Evolutionary conservation across 768 basidiomycete genomes (phyloP).

Genomic region (Suillus paluster): DNA sequence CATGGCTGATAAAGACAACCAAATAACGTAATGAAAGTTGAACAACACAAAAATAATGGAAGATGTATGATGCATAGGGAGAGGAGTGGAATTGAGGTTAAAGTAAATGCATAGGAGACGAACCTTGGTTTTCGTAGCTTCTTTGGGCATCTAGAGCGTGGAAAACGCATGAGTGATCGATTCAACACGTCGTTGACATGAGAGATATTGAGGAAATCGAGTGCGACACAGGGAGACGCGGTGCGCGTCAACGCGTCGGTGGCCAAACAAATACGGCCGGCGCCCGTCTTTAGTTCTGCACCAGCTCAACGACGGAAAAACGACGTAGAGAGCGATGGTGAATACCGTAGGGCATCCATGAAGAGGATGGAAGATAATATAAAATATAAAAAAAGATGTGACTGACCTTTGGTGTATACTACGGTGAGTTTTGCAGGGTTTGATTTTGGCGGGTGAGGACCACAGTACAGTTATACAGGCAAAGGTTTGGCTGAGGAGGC

Average conservation of each 20-base stretch:
- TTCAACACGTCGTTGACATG: constrained; percentile 45
- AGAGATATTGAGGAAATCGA: constrained; percentile 19
- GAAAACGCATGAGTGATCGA: constrained; percentile 36
- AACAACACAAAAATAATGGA: background rate
- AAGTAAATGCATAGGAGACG: constrained; percentile 30
- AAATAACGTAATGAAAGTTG: background rate
- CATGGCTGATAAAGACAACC: constrained; percentile 6
- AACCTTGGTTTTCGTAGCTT: constrained; percentile 71
- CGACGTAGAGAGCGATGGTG: constrained; percentile 4
- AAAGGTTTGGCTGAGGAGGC: constrained; percentile 38
- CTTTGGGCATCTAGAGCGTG: constrained; percentile 76
- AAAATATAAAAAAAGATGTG: constrained; percentile 21
- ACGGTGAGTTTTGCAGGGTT: constrained; percentile 29
- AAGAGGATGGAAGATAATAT: constrained; percentile 26
- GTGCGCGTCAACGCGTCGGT: constrained; percentile 41
- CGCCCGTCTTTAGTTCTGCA: constrained; percentile 11
- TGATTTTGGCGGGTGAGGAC: constrained; percentile 38
- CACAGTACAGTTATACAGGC: constrained; percentile 41
- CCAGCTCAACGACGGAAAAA: constrained; percentile 28
- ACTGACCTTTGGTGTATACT: constrained; percentile 37
- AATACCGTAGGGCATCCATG: constrained; percentile 26
- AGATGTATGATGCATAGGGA: background rate
- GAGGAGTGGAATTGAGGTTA: constrained; percentile 6
- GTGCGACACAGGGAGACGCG: constrained; percentile 26
- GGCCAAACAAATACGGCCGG: constrained; percentile 40